Conservation (phyloP, 1,139 yeast species). For the Hyphopichia buzzinii region DNA sequence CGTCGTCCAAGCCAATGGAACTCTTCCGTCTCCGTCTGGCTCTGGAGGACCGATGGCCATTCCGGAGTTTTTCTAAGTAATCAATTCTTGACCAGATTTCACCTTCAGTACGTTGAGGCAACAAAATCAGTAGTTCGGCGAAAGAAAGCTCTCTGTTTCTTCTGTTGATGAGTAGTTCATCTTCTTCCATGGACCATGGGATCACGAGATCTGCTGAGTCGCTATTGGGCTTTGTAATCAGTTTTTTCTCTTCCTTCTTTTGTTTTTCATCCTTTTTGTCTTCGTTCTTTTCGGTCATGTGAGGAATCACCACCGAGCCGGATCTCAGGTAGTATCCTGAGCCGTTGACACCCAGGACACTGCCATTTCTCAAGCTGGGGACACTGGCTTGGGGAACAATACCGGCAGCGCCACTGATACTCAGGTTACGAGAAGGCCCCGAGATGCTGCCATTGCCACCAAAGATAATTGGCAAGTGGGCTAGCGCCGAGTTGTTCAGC, state of each 20-base stretch:
- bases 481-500: slow-evolving; percentile 36
- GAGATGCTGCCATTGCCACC: slow-evolving; percentile 41
- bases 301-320: slow-evolving; percentile 47
- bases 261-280: slow-evolving; percentile 19
- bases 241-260: slow-evolving; percentile 9
- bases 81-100: slow-evolving; percentile 68
- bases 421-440: slow-evolving; percentile 43
- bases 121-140: slow-evolving; percentile 69
- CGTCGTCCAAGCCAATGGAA: slow-evolving; percentile 44
- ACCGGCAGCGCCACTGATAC: slow-evolving; percentile 37
- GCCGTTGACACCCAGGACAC: slow-evolving; percentile 28
- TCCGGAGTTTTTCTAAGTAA: slow-evolving; percentile 47
- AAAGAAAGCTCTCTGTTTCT: slow-evolving; percentile 59
- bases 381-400: slow-evolving; percentile 32
- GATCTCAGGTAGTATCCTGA: slow-evolving; percentile 40
- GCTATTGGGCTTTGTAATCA: slow-evolving; percentile 7
- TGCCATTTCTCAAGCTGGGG: slow-evolving; percentile 42
- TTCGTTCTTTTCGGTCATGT: slow-evolving; percentile 31
- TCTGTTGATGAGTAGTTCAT: slow-evolving; percentile 60
- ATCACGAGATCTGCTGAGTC: slow-evolving; percentile 19
- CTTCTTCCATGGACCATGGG: slow-evolving; percentile 69
- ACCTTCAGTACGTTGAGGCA: slow-evolving; percentile 72
- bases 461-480: slow-evolving; percentile 45
- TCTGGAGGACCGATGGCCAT: slow-evolving; percentile 38
- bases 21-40: slow-evolving; percentile 34